These are phyloP conservation scores for Breynia disticha DNA, from an alignment of 441 rosid species.

Conservation along the genomic window DNA sequence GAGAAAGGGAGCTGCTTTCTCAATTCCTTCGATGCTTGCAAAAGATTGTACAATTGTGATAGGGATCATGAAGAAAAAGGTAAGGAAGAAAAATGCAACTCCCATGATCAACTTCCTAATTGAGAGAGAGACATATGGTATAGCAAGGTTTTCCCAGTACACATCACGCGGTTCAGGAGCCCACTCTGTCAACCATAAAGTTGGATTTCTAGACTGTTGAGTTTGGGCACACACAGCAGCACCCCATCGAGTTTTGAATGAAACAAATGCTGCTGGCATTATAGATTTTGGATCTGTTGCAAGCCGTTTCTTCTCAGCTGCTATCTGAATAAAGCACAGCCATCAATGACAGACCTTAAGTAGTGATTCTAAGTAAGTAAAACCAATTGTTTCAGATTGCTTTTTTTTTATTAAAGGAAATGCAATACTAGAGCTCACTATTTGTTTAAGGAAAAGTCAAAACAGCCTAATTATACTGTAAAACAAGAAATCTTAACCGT, in stretches of 20 bases:
- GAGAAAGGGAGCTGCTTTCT: constrained; percentile 63
- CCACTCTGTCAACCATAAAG: constrained; percentile 91
- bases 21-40: constrained; percentile 81
- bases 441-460: no score
- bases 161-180: constrained; percentile 97
- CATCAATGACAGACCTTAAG: constrained; percentile 4
- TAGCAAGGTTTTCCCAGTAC: constrained; percentile 77
- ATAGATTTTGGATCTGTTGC: constrained; percentile 58
- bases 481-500: no score
- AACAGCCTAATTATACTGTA: no score
- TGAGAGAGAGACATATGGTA: constrained; percentile 72
- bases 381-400: no score
- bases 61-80: constrained; percentile 94
- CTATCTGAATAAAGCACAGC: constrained; percentile 43
- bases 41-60: constrained; percentile 83
- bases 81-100: constrained; percentile 87
- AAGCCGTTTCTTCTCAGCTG: constrained; percentile 52
- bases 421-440: no score
- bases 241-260: constrained; percentile 92
- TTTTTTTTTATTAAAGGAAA: no score
- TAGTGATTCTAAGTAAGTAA: neutral
- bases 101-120: constrained; percentile 60
- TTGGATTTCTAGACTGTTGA: constrained; percentile 81
- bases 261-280: constrained; percentile 95
- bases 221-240: constrained; percentile 99